Base-by-base conservation (phyloP, 176 grass and related monocot species). In the Avena eriantha region DNA sequence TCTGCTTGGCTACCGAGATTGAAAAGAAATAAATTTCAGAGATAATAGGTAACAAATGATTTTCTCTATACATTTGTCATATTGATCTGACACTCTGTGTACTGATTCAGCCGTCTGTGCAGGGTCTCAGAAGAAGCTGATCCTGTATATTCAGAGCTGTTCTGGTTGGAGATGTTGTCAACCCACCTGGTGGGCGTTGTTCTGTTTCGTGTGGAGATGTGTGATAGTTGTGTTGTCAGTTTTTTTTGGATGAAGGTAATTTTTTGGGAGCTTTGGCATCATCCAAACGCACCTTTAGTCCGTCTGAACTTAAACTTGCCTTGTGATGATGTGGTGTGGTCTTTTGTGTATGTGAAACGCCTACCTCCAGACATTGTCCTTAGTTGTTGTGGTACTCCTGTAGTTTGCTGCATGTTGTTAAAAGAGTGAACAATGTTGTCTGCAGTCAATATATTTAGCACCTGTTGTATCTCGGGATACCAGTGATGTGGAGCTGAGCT, bases 31-130 rank as follows among this genome's bases (percentile, higher is more conserved):
- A 74, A 64, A 35, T 10, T 79, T 66, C 17, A 19, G 41, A 65
- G 16, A 24, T 39, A 16, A 57, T 10, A 91, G 69, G 85, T 87
- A 87, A 76, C 29, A 1, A 67, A 29, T 69, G 43, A 12, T 41
- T 17, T 39, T 50, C 73, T 0, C 3, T 18, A 56, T 78, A 55
- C 5, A 4, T 21, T 21, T 46, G 10, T 41, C 41, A 41, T 10
- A 55, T 43, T 26, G 31, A 78, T 45, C 15, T 22, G 10, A 8
- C 31, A 49, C 48, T 66, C 48, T 66, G 51, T 56, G 51, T 56
- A 64, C 63, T 83, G 23, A 79, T 73, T 74, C 19, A 56, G 17
- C 71, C 17, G 68, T 87, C 48, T 91, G 3, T 10, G 6, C 49
- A 84, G 76, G 48, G 8, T 17, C 80, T 69, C 10, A 19, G 47